Conservation (phyloP, 495 filamentous ascomycete genomes). For the Letharia columbiana region DNA sequence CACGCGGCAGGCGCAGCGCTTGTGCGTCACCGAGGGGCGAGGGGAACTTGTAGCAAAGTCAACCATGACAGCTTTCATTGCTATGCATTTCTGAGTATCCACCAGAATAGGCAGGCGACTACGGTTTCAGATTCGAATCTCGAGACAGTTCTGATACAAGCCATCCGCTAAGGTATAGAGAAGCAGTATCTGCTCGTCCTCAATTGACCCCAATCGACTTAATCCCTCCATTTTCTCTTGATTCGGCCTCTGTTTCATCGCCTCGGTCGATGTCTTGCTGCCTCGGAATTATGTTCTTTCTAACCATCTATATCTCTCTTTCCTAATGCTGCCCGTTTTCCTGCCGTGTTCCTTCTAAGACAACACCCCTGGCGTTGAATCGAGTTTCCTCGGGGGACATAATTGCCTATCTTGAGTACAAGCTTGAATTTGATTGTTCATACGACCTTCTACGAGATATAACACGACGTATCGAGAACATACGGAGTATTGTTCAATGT, state of each 20-base stretch:
- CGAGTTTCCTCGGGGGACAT: too few species aligned
- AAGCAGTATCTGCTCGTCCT: neutral
- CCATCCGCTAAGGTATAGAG: neutral
- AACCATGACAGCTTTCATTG: neutral
- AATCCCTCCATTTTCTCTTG: neutral
- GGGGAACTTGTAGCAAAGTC: neutral
- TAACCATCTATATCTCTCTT: neutral
- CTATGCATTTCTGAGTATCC: neutral
- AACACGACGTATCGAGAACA: too few species aligned
- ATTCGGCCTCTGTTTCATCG: neutral
- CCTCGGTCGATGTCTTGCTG: neutral
- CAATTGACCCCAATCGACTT: neutral
- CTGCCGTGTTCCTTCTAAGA: too few species aligned
- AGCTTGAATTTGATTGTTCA: too few species aligned
- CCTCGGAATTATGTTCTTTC: neutral
- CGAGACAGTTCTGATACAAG: neutral
- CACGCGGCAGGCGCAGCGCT: conserved; percentile 5
- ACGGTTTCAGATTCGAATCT: neutral
- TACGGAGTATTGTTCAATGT: too few species aligned
- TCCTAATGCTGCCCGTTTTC: too few species aligned
- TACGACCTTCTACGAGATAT: too few species aligned
- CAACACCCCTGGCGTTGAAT: too few species aligned
- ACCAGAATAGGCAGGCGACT: neutral
- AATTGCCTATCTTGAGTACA: too few species aligned
- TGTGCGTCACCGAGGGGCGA: neutral